Conservation (phyloP, 805 yeast species). For the Candida ovalis region DNA sequence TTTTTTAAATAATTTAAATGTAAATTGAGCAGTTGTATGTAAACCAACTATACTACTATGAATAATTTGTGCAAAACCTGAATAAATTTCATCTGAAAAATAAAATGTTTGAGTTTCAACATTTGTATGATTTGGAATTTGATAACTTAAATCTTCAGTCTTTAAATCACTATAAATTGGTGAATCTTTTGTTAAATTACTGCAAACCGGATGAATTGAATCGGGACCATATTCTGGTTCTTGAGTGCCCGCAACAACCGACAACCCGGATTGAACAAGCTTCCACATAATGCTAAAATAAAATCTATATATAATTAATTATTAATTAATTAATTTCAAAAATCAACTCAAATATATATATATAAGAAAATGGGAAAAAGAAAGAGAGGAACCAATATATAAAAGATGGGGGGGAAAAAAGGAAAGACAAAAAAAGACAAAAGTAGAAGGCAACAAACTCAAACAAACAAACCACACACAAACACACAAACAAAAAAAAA, state of each 20-base stretch:
- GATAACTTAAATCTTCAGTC: conserved; percentile 72
- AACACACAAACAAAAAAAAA: too few species aligned
- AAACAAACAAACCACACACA: too few species aligned
- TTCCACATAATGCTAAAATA: conserved; percentile 27
- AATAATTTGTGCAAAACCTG: conserved; percentile 91
- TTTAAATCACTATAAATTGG: conserved; percentile 59
- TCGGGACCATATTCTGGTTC: conserved; percentile 96
- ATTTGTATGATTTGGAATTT: conserved; percentile 71
- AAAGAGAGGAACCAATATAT: too few species aligned
- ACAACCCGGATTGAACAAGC: conserved; percentile 36
- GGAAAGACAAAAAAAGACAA: too few species aligned
- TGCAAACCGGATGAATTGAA: conserved; percentile 74
- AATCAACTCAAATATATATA: too few species aligned
- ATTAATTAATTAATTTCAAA: too few species aligned
- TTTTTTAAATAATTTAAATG: conserved; percentile 72
- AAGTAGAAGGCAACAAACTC: too few species aligned
- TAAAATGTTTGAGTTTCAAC: conserved; percentile 96
- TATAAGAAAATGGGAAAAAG: too few species aligned
- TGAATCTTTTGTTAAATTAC: conserved; percentile 50
- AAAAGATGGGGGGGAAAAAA: too few species aligned
- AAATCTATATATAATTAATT: background rate
- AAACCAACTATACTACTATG: conserved; percentile 90
- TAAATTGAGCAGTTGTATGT: conserved; percentile 89
- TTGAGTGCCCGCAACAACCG: conserved; percentile 96
- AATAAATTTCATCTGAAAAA: conserved; percentile 59